phyloP scores from a whole-genome alignment of 2,329 filamentous ascomycete genomes.

The Fusarium sp. region DNA sequence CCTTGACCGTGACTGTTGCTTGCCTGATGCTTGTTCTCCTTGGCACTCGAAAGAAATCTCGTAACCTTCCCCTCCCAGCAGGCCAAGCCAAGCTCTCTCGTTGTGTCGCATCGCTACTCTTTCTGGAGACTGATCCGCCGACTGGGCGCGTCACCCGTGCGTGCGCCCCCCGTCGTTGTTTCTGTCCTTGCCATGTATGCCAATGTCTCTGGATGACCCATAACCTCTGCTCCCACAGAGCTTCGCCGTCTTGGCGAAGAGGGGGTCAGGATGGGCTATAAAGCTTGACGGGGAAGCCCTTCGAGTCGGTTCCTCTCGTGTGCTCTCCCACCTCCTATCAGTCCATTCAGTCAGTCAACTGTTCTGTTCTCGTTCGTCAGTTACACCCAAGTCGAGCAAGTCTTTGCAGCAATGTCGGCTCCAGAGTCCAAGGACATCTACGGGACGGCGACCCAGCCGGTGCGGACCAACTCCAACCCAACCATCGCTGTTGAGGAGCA shows the following conservation, averaged over 20 bases:
- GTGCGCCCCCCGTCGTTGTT: constrained; percentile 7
- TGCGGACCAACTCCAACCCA: constrained; percentile 33
- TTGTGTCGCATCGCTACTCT: constrained; percentile 27
- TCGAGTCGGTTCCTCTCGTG: not conserved
- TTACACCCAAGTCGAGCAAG: constrained; percentile 22
- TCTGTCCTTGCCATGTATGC: constrained; percentile 1
- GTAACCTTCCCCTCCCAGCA: constrained; percentile 36
- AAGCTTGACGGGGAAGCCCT: constrained; percentile 17
- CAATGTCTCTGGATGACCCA: constrained; percentile 17
- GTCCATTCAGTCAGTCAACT: not conserved
- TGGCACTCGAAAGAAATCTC: constrained; percentile 34
- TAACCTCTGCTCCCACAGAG: constrained; percentile 18
- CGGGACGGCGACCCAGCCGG: constrained; percentile 18
- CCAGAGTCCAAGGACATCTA: constrained; percentile 35
- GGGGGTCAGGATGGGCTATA: constrained; percentile 26
- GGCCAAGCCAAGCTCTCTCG: constrained; percentile 33
- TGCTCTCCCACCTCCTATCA: constrained; percentile 8
- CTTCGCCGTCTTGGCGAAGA: constrained; percentile 30
- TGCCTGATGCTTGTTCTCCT: constrained; percentile 30
- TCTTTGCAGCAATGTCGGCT: constrained; percentile 27
- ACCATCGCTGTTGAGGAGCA: constrained; percentile 25
- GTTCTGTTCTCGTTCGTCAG: constrained; percentile 8
- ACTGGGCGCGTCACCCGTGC: constrained; percentile 27
- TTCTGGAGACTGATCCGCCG: constrained; percentile 24
- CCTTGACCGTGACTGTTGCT: constrained; percentile 3